A percentile compares a stretch with the other conserved stretches of the same genome.
Evolutionary conservation across 225 moss, liverwort and hornwort genomes (phyloP).

Genomic region (Asterella californica): DNA sequence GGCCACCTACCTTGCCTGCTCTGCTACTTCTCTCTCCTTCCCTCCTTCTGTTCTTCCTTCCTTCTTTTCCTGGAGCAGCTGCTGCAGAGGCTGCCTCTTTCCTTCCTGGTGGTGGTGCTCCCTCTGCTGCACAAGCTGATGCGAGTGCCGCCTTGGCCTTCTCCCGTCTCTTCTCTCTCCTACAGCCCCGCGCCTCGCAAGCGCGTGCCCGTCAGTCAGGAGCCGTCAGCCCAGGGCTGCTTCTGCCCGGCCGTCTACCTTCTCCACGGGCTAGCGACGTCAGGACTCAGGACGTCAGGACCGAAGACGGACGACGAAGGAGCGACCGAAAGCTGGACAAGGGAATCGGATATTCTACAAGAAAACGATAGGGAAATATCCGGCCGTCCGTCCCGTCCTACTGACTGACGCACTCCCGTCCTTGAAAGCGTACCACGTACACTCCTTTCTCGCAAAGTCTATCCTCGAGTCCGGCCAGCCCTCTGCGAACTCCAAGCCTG

Average conservation of each 20-base stretch:
- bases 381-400: neutral
- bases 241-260: neutral
- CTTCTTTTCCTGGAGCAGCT: neutral
- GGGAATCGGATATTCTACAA: neutral
- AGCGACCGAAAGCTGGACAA: neutral
- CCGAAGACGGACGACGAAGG: neutral
- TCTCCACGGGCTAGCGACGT: neutral
- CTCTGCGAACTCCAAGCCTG: neutral
- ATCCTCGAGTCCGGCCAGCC: slow-evolving; percentile 4
- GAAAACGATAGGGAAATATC: neutral
- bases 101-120: too few relatives aligned
- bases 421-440: neutral
- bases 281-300: neutral
- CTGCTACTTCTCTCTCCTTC: neutral
- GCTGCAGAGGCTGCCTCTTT: neutral
- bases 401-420: neutral
- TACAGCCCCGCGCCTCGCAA: neutral
- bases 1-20: slow-evolving; percentile 8
- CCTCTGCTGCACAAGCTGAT: neutral
- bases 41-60: neutral
- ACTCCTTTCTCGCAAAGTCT: neutral
- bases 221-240: neutral
- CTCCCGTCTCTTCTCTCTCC: neutral
- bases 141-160: neutral
- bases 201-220: neutral